These are phyloP conservation scores for Phallus indusiatus DNA, from an alignment of 768 basidiomycete genomes.

Conservation along the genomic window DNA sequence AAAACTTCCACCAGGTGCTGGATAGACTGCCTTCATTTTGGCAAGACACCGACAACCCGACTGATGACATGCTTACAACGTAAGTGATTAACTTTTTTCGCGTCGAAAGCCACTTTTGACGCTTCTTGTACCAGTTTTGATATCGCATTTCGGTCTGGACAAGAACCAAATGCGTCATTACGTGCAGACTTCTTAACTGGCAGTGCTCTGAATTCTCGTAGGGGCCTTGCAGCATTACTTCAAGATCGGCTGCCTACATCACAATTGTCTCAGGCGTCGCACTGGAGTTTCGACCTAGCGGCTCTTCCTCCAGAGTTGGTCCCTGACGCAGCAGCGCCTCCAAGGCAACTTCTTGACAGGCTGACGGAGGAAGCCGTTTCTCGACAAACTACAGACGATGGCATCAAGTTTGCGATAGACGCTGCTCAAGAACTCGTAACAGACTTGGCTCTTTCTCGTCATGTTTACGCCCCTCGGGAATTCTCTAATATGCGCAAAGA, in stretches of 20 bases:
- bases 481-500: conserved; percentile 25
- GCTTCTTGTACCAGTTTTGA: conserved; percentile 41
- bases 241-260: conserved; percentile 37
- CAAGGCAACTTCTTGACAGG: background rate
- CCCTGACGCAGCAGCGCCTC: background rate
- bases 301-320: background rate
- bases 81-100: conserved; percentile 21
- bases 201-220: conserved; percentile 38
- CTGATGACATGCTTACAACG: conserved; percentile 55
- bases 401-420: conserved; percentile 18
- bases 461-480: conserved; percentile 43
- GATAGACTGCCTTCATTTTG: conserved; percentile 48
- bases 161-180: conserved; percentile 32
- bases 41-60: conserved; percentile 37
- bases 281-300: conserved; percentile 47
- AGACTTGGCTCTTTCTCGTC: conserved; percentile 51
- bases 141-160: conserved; percentile 44
- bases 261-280: conserved; percentile 29
- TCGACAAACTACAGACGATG: background rate
- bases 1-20: conserved; percentile 37
- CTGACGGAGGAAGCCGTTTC: background rate
- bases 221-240: conserved; percentile 43
- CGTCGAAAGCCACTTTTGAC: background rate
- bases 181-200: conserved; percentile 53
- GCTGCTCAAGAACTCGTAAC: conserved; percentile 53